These are phyloP conservation scores for Solanum hybrid DNA, from an alignment of 305 asterid genomes.

Conservation along the genomic window DNA sequence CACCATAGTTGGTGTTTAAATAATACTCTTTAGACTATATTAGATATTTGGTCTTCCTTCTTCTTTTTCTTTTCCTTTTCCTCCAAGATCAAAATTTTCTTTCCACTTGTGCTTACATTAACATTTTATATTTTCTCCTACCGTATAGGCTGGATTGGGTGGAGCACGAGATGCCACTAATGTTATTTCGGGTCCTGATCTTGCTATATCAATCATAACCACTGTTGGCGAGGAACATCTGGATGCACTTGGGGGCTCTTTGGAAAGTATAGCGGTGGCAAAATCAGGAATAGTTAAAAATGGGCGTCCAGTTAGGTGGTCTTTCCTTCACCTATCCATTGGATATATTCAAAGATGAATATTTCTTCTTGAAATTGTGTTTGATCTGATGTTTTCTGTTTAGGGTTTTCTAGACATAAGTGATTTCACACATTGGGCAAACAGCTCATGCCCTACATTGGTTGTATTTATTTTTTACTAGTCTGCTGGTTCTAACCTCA, in stretches of 20 bases:
- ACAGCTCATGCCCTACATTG: neutral
- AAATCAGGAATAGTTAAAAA: constrained; percentile 91
- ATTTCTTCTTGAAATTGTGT: neutral
- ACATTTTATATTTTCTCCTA: neutral
- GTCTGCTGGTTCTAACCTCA: neutral
- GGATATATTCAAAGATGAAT: neutral
- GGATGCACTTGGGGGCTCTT: constrained; percentile 88
- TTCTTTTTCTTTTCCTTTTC: neutral
- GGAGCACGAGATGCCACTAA: constrained; percentile 98
- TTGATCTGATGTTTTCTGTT: neutral
- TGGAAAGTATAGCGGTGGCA: constrained; percentile 85
- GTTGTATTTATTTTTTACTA: neutral
- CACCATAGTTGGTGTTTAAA: neutral
- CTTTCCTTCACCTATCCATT: constrained; percentile 17
- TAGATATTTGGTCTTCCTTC: neutral
- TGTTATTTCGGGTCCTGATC: constrained; percentile 52
- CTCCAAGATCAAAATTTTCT: neutral
- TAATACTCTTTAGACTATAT: neutral
- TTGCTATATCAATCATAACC: constrained; percentile 72
- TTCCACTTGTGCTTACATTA: neutral
- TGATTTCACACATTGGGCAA: neutral
- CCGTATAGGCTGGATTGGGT: constrained; percentile 76
- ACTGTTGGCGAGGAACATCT: constrained; percentile 90
- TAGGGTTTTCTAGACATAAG: neutral
- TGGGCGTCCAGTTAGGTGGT: constrained; percentile 92